phyloP scores from a whole-genome alignment of 176 grass and related monocot genomes.

The Miscanthus lutarioriparius region DNA sequence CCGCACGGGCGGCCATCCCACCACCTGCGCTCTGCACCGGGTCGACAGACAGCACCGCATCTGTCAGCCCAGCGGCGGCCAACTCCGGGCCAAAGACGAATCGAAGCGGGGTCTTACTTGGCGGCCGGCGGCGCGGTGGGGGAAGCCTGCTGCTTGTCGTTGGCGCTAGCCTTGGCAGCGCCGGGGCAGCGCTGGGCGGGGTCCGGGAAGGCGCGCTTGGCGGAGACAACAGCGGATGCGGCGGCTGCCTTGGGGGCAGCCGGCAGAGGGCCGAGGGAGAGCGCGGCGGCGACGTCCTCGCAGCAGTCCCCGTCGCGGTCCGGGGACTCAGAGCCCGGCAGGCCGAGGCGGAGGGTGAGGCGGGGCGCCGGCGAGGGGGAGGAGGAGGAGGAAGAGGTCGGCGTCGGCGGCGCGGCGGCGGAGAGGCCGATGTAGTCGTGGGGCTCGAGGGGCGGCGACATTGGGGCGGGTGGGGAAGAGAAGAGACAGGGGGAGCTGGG shows the following conservation, averaged over 20 bases:
- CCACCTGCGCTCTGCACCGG: constrained; percentile 62
- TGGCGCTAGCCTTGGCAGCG: neutral
- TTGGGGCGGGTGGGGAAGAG: constrained; percentile 15
- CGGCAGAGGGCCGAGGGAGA: constrained; percentile 36
- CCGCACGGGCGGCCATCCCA: constrained; percentile 83
- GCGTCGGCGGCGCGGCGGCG: constrained; percentile 28
- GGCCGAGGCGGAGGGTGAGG: constrained; percentile 59
- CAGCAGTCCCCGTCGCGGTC: constrained; percentile 31
- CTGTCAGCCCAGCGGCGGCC: neutral
- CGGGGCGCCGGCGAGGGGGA: constrained; percentile 35
- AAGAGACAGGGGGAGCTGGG: neutral
- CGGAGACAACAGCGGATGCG: neutral
- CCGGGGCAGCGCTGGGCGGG: neutral
- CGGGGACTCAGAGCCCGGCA: constrained; percentile 57
- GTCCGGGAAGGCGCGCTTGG: constrained; percentile 59
- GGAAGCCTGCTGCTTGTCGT: neutral
- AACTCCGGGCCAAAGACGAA: neutral
- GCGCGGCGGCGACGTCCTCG: constrained; percentile 20
- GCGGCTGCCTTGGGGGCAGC: neutral
- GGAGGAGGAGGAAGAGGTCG: constrained; percentile 34
- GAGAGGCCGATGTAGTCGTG: constrained; percentile 64
- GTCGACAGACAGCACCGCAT: neutral
- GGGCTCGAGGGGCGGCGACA: constrained; percentile 52
- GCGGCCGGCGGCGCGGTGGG: too few relatives aligned
- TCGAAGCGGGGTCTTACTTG: neutral